Base-by-base conservation (phyloP, 352 stramenopile species). In the Globisporangium camurandrum region DNA sequence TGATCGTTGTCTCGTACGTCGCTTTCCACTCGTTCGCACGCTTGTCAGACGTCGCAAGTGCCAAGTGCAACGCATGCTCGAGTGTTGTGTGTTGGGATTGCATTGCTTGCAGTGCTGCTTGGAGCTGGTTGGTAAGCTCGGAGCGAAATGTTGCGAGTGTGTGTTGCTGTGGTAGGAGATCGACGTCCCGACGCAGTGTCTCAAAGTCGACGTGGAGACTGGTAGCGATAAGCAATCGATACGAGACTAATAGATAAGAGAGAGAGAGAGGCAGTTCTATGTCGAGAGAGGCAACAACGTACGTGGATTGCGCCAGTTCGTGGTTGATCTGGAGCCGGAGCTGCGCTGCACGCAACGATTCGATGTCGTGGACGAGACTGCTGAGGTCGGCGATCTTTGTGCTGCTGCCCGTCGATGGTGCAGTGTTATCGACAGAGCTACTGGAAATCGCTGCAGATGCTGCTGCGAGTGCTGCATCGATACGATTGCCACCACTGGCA, bases 11-110 rank as follows among this genome's bases (percentile, higher is more conserved):
- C 19, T 84, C 71, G 40, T 84, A 86, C 5, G 59, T 47, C 0
- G 69, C 43, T 45, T 86, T 87, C 72, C 72, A 87, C 28, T 73
- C 53, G 49, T 85, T 85, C 50, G 77, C 71, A 12, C 47, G 46
- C 17, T 83, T 53, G 34, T 76, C 59, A 4, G 58, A 54, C 38
- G 63, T 64, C 2, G 72, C 60, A 2, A 84, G 45, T 16, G 56
- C 59, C 14, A 63, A 12, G n/a, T 60, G 68, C 22, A 78, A 48
- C n/a, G 53, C 54, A 23, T 80, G 64, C 26, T 56, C 62, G 27
- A 73, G 42, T n/a, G 55, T 49, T 7, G 61, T 39, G 6, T 73
- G 59, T 38, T 72, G 46, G 0, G 58, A 54, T 3, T 70, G 59
- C 10, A 73, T 37, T 2, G 22, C 44, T 20, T 61, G 61, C 1